Base-by-base conservation (phyloP, 305 asterid species). In the Fraxinus sp. region DNA sequence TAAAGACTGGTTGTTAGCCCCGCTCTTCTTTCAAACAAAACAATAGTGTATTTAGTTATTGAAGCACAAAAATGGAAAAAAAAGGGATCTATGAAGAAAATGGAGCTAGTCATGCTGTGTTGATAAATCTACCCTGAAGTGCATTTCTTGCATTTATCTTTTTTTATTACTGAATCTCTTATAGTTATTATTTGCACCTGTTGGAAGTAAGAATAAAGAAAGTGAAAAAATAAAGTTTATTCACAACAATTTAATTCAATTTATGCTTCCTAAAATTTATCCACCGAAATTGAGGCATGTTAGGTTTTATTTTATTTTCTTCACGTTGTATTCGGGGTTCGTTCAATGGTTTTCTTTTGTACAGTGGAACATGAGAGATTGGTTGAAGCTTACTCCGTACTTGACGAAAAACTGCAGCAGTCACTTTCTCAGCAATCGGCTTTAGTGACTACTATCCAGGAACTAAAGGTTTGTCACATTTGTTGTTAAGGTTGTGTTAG, bases 341-440 rank as follows among this genome's bases (percentile, higher is more conserved):
- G 3, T 33, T 16, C 14, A 7, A 16, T 72, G 46, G 41, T 33
- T 75, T 62, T 83, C 77, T 79, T 80, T 77, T 85, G 35, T 84
- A 86, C 89, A 94, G 99, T 90, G 84, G 98, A 96, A 85, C 99
- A 95, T 82, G 97, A 92, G 86, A 92, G 90, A 84, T 79, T 95
- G 87, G 89, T 87, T 11, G 95, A 95, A 82, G 92, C 94, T 3
- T 95, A 96, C 90, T 87, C 94, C 33, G 82, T 83, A 76, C 84
- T 96, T 46, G 87, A 86, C 81, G 87, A 93, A 87, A 96, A 93
- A 88, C 89, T 96, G 89, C 93, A 90, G 88, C 89, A 91, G 70
- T 88, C 93, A 28, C 88, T 93, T 72, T 87, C 98, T 36, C 95
- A 92, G 55, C 97, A 91, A 83, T 86, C 90, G 79, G 80, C 87